Evolutionary conservation across 805 yeast species (phyloP), one percentile per base, ranked within the genome.

Genomic region (Hanseniaspora hatyaiensis): DNA sequence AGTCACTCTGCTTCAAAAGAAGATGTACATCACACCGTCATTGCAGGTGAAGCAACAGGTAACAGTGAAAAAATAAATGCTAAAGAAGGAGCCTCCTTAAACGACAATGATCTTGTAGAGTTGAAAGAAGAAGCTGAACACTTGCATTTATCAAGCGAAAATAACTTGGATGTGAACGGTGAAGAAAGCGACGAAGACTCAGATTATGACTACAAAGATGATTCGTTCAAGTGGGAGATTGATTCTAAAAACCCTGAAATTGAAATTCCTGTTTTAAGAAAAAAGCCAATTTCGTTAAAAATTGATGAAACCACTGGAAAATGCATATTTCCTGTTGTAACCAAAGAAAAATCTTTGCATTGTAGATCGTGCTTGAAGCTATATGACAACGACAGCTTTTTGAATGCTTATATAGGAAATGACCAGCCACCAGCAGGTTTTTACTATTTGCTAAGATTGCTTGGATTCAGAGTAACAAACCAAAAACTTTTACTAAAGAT

Each of bases 321-420:
- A 50, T 66, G 62, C 56, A 51, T 55, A 3, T 53, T 63, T 16
- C 73, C 72, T 1, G 41, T 50, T 5, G 59, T 65, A n/a, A 62
- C 74, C 2, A 69, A 68, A 38, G 71, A 69, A 24, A 66, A 66
- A 26, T 65, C 73, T 12, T 58, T 68, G 6, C 67, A 65, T 40
- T 75, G 77, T 0, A 67, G 80, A 50, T 66, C 68, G 41, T 77
- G 57, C 55, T 62, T 87, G 46, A 81, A 80, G 55, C 59, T 64
- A 3, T 60, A 73, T 50, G 95, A 95, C 0, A 68, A 74, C 28
- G 63, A 70, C 51, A 60, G 64, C 49, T 86, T 86, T 55, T 59
- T 85, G 37, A 75, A 75, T 49, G 67, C 68, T 40, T 81, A 74
- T 52, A 60, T 84, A 16, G 83, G 88, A 2, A 70, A 71, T 2